These are phyloP conservation scores for Pseudocercospora fuligena DNA, from an alignment of 2,329 filamentous ascomycete species.

Conservation along the genomic window DNA sequence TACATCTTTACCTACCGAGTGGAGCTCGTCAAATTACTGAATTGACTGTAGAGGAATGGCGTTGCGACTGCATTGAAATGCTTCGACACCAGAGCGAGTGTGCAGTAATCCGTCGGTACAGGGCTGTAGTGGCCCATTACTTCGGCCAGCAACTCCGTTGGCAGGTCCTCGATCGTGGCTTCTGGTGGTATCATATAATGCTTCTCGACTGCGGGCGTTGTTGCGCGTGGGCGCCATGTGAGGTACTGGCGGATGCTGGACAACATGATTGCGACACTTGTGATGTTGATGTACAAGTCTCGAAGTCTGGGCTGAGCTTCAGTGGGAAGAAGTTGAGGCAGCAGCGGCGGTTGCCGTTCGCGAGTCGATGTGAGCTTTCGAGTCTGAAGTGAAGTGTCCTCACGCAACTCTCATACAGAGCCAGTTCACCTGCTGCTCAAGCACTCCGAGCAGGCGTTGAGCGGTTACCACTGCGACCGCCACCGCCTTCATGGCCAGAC, in stretches of 20 bases:
- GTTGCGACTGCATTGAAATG: background rate
- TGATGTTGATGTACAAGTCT: background rate
- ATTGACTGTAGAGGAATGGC: background rate
- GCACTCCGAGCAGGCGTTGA: no score
- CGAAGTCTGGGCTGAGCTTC: background rate
- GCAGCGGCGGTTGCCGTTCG: background rate
- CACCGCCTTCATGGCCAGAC: no score
- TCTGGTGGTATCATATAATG: background rate
- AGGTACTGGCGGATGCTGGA: background rate
- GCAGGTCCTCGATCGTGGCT: constrained; percentile 2
- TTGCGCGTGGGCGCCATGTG: background rate
- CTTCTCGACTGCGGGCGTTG: background rate
- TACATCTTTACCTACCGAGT: background rate
- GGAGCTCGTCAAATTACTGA: background rate
- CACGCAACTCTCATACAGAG: background rate
- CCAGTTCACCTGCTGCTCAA: background rate
- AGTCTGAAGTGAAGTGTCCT: background rate
- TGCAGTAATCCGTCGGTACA: background rate
- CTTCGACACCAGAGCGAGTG: background rate
- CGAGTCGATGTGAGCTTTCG: background rate
- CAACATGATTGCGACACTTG: background rate
- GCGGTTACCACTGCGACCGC: no score
- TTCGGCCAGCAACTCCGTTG: constrained; percentile 10
- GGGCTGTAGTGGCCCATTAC: background rate
- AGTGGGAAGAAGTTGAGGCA: background rate